Base-by-base conservation (phyloP, 305 asterid genomes). In the Rubia peregrina region DNA sequence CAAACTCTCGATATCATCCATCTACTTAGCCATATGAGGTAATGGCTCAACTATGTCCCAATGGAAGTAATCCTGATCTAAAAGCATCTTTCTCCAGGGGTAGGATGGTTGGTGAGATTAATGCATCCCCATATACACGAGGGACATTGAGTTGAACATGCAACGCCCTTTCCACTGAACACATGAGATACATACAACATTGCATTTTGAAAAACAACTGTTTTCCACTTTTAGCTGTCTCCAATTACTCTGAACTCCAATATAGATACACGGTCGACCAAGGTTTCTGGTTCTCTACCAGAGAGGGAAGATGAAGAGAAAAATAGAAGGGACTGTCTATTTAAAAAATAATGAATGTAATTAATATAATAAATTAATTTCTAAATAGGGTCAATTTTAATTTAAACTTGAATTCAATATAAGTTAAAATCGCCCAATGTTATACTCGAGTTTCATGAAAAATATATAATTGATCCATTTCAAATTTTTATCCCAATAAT, bases 81-180 rank as follows among this genome's bases (percentile, higher is more conserved):
- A 83, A 19, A 6, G 98, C 98, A 9, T 90, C 98, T 64, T 84
- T 90, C 67, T 91, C 4, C 1, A 46, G 91, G 89, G 1, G 98
- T 94, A 72, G 91, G 98, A 76, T 88, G 96, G 87, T 98, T 94
- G 16, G 98, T 94, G 36, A 94, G 98, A 75, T 87, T 90, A 80
- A 94, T 87, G 81, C 90, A 86, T 69, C 96, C 92, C 99, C 99
- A 94, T 72, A 65, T 79, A 56, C 99, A 98, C 0, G 87, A 0
- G 87, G 98, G 72, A 94, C 97, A 67, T 91, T 91, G 71, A 94
- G 97, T 75, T 94, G 97, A 30, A 3, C 36, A 30, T 30, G 99
- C 99, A 11, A 98, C 99, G 0, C 99, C 99, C 83, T 94, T 94
- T 94, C 99, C 0, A 85, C 90, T 65, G 91, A 94, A 9, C 98